phyloP scores from a whole-genome alignment of 768 basidiomycete species.

The Termitomyces bulborhizus region DNA sequence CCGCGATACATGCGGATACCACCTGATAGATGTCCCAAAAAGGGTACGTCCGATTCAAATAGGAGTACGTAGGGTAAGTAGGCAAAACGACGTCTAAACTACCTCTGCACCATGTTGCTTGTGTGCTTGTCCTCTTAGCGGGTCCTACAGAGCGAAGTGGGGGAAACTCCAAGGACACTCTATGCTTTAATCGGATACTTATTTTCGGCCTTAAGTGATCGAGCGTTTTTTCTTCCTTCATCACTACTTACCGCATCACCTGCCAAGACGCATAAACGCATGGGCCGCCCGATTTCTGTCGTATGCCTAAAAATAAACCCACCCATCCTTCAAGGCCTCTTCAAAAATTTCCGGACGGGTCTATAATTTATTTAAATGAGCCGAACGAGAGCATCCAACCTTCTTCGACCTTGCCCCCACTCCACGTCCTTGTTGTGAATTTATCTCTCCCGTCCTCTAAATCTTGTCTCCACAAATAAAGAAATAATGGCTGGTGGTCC shows the following conservation, averaged over 20 bases:
- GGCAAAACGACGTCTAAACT: too few species aligned
- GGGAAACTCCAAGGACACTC: too few species aligned
- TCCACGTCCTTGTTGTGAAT: not conserved
- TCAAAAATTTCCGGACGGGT: conserved; percentile 1
- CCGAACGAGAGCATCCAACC: not conserved
- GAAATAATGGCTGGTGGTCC: conserved; percentile 24
- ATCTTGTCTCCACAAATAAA: not conserved
- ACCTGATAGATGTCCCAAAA: too few species aligned
- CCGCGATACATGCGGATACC: not conserved
- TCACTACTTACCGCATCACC: not conserved
- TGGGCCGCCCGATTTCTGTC: not conserved
- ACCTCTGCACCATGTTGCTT: too few species aligned
- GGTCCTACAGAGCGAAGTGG: too few species aligned
- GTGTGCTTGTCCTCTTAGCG: too few species aligned
- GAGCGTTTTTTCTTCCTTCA: not conserved
- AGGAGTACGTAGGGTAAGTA: not conserved
- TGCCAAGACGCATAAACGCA: not conserved
- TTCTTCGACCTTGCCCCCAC: conserved; percentile 3
- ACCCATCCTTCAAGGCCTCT: not conserved
- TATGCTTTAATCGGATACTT: too few species aligned
- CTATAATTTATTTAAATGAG: not conserved
- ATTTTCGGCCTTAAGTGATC: not conserved
- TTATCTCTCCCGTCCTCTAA: not conserved
- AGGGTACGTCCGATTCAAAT: not conserved
- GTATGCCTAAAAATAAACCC: conserved; percentile 3